Evolutionary conservation across 305 asterid species (phyloP).

Genomic region (Andrographis paniculata): DNA sequence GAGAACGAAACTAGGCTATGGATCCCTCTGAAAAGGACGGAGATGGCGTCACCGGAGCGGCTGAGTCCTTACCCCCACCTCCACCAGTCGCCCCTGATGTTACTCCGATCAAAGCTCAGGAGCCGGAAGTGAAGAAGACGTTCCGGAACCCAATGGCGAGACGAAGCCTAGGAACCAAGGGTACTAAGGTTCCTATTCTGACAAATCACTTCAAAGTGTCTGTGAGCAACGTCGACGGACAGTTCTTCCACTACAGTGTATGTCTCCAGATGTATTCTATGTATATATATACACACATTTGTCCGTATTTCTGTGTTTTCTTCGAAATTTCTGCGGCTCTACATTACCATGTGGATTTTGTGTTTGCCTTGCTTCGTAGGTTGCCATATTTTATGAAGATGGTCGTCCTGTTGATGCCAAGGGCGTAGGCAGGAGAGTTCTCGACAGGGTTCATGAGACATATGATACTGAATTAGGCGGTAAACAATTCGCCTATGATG

Average conservation of each 20-base stretch:
- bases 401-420: constrained; percentile 71
- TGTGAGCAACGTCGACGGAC: constrained; percentile 45
- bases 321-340: constrained; percentile 1
- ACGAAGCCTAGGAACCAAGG: constrained; percentile 59
- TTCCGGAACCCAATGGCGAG: constrained; percentile 55
- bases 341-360: background rate
- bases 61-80: constrained; percentile 56
- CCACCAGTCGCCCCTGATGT: constrained; percentile 47
- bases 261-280: constrained; percentile 12
- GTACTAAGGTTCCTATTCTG: constrained; percentile 48
- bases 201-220: constrained; percentile 78
- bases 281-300: no score
- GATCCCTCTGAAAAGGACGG: constrained; percentile 25
- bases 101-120: constrained; percentile 31
- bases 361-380: constrained; percentile 24
- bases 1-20: constrained; percentile 19
- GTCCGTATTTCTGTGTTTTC: no score
- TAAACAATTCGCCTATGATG: constrained; percentile 72
- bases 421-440: constrained; percentile 61
- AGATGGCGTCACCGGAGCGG: constrained; percentile 35
- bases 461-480: constrained; percentile 56
- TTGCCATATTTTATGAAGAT: constrained; percentile 65
- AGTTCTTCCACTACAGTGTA: constrained; percentile 79
- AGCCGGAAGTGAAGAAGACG: constrained; percentile 30
- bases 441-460: constrained; percentile 56